A percentile compares a stretch with the other conserved stretches of the same genome.
Conservation (phyloP, 2,329 filamentous ascomycete genomes). For the Sclerotinia minor region DNA sequence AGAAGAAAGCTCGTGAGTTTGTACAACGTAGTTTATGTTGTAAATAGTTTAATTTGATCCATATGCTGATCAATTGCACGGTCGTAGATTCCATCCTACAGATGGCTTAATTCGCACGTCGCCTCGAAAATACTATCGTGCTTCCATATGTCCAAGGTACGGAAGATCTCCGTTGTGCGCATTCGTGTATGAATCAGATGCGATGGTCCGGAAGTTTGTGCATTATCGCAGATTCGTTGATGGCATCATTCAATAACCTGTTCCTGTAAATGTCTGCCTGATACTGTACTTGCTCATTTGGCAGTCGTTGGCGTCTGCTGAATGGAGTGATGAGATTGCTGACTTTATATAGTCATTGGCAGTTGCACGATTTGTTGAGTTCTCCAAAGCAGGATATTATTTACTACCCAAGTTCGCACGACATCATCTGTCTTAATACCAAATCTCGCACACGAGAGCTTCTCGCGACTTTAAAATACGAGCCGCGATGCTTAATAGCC, state of each 20-base stretch:
- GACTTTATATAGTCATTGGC: constrained; percentile 65
- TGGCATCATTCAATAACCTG: neutral
- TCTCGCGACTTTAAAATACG: constrained; percentile 69
- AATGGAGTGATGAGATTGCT: constrained; percentile 1
- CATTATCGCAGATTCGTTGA: neutral
- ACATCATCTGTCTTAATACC: constrained; percentile 71
- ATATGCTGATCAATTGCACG: constrained; percentile 9
- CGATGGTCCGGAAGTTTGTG: neutral
- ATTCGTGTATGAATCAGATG: neutral
- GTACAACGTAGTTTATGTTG: constrained; percentile 22
- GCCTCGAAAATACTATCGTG: constrained; percentile 66
- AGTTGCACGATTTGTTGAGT: constrained; percentile 87
- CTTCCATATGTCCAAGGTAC: constrained; percentile 65
- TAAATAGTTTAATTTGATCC: neutral
- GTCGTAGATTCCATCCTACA: constrained; percentile 61
- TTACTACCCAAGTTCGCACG: constrained; percentile 78
- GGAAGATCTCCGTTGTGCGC: constrained; percentile 37
- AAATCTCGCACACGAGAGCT: constrained; percentile 69
- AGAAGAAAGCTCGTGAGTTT: constrained; percentile 53
- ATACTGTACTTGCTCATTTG: neutral
- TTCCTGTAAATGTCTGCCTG: neutral
- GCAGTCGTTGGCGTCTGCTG: neutral
- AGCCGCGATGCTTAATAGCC: constrained; percentile 83
- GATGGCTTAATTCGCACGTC: constrained; percentile 62
- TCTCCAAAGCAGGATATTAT: constrained; percentile 73